Conservation (phyloP, 768 basidiomycete genomes). For the Favolaschia claudopus region DNA sequence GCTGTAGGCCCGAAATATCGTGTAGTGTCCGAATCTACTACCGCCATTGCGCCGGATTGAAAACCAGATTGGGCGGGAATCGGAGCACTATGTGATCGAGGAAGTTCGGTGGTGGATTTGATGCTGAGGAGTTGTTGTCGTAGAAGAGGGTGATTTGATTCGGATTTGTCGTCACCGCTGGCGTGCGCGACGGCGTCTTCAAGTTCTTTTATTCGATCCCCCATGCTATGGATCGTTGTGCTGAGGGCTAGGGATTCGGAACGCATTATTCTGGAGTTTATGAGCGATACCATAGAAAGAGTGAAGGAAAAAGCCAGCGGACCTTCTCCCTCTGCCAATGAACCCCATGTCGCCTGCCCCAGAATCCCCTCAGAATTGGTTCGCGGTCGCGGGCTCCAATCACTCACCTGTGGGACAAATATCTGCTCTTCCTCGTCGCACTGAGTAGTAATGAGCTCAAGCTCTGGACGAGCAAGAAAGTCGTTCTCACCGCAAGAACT, state of each 20-base stretch:
- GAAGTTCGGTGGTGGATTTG: neutral
- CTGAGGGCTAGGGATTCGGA: neutral
- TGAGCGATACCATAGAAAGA: too few relatives aligned
- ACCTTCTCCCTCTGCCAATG: slow-evolving; percentile 6
- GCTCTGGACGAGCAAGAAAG: too few relatives aligned
- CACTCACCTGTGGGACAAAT: slow-evolving; percentile 5
- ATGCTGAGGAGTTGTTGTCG: slow-evolving; percentile 1
- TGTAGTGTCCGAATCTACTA: neutral
- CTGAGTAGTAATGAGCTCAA: neutral
- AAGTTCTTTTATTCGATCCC: slow-evolving; percentile 7
- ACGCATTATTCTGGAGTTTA: slow-evolving; percentile 4
- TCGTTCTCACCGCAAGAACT: slow-evolving; percentile 7
- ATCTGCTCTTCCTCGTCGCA: neutral
- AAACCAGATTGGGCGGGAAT: neutral
- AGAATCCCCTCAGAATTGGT: too few relatives aligned
- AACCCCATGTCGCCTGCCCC: neutral
- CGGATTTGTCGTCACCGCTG: neutral
- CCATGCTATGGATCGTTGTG: slow-evolving; percentile 4
- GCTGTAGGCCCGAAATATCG: slow-evolving; percentile 20
- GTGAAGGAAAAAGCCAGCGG: too few relatives aligned
- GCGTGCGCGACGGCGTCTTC: slow-evolving; percentile 5
- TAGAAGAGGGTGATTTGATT: slow-evolving; percentile 4
- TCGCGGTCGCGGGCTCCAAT: too few relatives aligned
- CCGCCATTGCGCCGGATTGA: neutral
- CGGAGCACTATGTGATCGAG: neutral